phyloP scores from a whole-genome alignment of 495 filamentous ascomycete species.

The Platismatia glauca region DNA sequence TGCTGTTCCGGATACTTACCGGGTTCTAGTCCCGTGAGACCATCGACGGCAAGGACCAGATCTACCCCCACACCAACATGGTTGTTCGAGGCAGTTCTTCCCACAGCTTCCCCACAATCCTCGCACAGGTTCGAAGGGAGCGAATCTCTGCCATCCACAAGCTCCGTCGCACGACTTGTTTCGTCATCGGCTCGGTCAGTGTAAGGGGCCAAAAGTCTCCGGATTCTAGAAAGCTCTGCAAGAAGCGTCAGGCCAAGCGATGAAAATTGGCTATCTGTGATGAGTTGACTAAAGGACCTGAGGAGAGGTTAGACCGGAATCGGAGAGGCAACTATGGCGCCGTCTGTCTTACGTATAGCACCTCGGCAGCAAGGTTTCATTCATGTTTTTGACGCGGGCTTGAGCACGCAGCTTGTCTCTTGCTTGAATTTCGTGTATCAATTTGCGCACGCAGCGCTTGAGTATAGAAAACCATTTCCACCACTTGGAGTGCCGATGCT shows the following conservation, averaged over 20 bases:
- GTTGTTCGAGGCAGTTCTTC: not conserved
- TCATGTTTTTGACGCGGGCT: conserved; percentile 25
- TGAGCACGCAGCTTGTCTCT: conserved; percentile 1
- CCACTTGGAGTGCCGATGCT: conserved; percentile 65
- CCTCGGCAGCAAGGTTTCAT: conserved; percentile 31
- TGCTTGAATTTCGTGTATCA: conserved; percentile 37
- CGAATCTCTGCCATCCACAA: not conserved
- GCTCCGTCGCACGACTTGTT: not conserved
- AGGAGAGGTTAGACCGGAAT: conserved; percentile 5
- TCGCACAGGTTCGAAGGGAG: conserved; percentile 9
- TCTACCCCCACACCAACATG: not conserved
- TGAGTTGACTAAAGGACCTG: conserved; percentile 59
- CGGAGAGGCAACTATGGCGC: not conserved
- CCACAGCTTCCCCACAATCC: conserved; percentile 26
- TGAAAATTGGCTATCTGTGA: conserved; percentile 66
- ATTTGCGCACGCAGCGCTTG: conserved; percentile 48
- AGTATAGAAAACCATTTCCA: conserved; percentile 61
- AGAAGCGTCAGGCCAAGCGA: conserved; percentile 68
- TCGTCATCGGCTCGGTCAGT: not conserved
- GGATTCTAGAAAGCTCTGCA: conserved; percentile 53
- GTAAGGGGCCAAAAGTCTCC: conserved; percentile 34
- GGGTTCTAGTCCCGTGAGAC: not conserved
- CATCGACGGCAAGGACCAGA: not conserved
- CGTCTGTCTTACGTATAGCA: conserved; percentile 38
- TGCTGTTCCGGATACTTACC: not conserved